Conservation (phyloP, 345 rosid species). For the Durio zibethinus region DNA sequence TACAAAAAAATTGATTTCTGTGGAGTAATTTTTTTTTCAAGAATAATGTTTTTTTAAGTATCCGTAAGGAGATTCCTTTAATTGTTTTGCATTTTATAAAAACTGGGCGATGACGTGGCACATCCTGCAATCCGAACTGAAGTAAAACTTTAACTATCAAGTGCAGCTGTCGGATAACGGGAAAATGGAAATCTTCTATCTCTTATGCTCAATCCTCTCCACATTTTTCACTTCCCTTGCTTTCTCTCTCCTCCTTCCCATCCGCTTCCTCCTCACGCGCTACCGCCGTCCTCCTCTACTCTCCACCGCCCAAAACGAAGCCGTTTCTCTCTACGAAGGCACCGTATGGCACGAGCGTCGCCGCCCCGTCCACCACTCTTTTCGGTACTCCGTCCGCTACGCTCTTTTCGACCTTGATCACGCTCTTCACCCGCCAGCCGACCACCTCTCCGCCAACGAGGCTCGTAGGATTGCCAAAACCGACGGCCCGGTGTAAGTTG, state of each 20-base stretch:
- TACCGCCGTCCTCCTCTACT: slow-evolving; percentile 21
- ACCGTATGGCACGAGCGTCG: slow-evolving; percentile 86
- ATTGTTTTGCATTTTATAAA: too few species aligned
- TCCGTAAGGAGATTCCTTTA: too few species aligned
- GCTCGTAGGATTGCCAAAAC: slow-evolving; percentile 63
- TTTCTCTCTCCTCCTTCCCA: slow-evolving; percentile 41
- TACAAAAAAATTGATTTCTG: too few species aligned
- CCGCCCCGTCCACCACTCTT: slow-evolving; percentile 70
- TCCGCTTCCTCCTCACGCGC: slow-evolving; percentile 40
- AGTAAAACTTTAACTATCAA: too few species aligned
- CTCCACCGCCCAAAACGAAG: slow-evolving; percentile 18
- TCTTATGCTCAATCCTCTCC: slow-evolving; percentile 41
- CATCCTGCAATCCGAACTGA: background rate
- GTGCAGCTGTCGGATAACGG: background rate
- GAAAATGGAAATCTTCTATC: slow-evolving; percentile 27
- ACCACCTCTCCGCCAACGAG: slow-evolving; percentile 64
- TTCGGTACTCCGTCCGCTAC: slow-evolving; percentile 69
- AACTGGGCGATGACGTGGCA: background rate
- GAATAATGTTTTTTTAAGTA: too few species aligned
- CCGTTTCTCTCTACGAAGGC: slow-evolving; percentile 59
- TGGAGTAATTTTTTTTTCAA: too few species aligned
- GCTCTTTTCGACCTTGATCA: slow-evolving; percentile 72
- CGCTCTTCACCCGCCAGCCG: slow-evolving; percentile 35
- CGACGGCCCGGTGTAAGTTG: slow-evolving; percentile 59
- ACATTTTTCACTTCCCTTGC: slow-evolving; percentile 29